Percentiles rank a stretch among this genome's conserved stretches.
These are phyloP conservation scores for Curvularia hawaiiensis DNA, from an alignment of 2,329 filamentous ascomycete genomes.

Conservation along the genomic window DNA sequence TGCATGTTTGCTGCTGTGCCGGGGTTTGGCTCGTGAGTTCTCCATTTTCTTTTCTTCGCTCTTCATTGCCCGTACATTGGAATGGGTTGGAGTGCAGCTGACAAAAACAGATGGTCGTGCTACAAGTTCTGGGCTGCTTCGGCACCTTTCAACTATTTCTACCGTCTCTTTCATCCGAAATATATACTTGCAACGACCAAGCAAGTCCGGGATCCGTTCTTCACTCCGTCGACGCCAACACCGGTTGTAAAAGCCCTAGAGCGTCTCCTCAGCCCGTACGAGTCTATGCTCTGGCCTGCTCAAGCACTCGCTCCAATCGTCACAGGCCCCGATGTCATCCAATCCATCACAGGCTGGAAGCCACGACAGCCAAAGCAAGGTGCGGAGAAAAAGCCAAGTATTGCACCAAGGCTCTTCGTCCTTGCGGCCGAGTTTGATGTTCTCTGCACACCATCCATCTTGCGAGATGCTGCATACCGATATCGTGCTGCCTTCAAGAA, in stretches of 20 bases:
- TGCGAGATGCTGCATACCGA: conserved; percentile 47
- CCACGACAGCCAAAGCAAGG: conserved; percentile 44
- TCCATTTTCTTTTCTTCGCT: conserved; percentile 14
- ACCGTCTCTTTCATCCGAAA: conserved; percentile 57
- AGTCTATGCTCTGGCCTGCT: conserved; percentile 59
- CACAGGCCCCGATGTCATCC: conserved; percentile 49
- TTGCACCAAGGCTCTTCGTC: conserved; percentile 27
- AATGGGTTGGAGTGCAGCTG: not conserved
- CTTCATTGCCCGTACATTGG: too few relatives aligned
- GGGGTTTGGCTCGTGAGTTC: conserved; percentile 55
- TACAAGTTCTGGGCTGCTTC: conserved; percentile 35
- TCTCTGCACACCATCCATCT: conserved; percentile 31
- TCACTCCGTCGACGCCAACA: conserved; percentile 52
- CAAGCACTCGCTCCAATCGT: conserved; percentile 56
- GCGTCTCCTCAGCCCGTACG: conserved; percentile 53
- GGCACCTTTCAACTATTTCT: conserved; percentile 33
- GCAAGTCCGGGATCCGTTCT: conserved; percentile 59
- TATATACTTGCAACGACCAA: conserved; percentile 58
- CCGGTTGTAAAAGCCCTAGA: conserved; percentile 52
- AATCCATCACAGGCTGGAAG: conserved; percentile 40
- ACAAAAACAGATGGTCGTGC: conserved; percentile 19
- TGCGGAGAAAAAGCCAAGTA: not conserved
- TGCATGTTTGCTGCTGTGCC: conserved; percentile 56
- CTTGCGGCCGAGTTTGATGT: conserved; percentile 36
- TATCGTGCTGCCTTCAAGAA: conserved; percentile 45